phyloP scores from a whole-genome alignment of 345 rosid genomes.

The Eucalyptus regnans region DNA sequence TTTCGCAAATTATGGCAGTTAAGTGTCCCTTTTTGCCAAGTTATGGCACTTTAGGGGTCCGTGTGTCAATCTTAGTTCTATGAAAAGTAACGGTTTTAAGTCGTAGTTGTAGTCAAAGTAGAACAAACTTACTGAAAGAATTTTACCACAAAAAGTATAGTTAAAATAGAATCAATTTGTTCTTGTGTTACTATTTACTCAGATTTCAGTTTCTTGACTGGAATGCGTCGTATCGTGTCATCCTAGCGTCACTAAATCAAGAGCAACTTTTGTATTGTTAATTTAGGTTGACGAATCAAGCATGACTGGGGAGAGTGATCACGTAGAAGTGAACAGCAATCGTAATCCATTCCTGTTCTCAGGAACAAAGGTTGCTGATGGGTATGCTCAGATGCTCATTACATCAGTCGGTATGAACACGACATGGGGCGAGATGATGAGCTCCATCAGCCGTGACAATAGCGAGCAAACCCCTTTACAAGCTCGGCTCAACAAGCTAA shows the following conservation, averaged over 20 bases:
- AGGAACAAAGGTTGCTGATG: slow-evolving; percentile 47
- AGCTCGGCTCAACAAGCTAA: slow-evolving; percentile 45
- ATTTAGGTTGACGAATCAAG: slow-evolving; percentile 36
- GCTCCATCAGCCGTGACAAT: slow-evolving; percentile 26
- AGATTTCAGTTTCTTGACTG: neutral
- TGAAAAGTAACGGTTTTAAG: neutral
- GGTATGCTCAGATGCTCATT: slow-evolving; percentile 48
- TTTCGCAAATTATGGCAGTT: too few species aligned
- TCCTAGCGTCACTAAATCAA: neutral
- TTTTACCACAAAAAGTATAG: neutral
- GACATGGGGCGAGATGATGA: slow-evolving; percentile 68
- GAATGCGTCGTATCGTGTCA: fast-evolving
- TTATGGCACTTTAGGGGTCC: too few species aligned
- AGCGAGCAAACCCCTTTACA: slow-evolving; percentile 61
- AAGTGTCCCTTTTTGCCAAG: too few species aligned
- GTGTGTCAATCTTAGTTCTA: neutral
- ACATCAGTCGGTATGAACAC: slow-evolving; percentile 69
- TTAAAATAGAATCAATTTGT: neutral
- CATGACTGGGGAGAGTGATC: slow-evolving; percentile 60
- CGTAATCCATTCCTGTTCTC: slow-evolving; percentile 44
- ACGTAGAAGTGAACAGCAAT: slow-evolving; percentile 17
- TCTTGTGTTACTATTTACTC: neutral
- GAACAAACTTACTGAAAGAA: neutral
- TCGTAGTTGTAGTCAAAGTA: neutral
- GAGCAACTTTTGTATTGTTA: neutral